Base-by-base conservation (phyloP, 371 early-diverging fungal species). In the Syncephalastrum monosporum region DNA sequence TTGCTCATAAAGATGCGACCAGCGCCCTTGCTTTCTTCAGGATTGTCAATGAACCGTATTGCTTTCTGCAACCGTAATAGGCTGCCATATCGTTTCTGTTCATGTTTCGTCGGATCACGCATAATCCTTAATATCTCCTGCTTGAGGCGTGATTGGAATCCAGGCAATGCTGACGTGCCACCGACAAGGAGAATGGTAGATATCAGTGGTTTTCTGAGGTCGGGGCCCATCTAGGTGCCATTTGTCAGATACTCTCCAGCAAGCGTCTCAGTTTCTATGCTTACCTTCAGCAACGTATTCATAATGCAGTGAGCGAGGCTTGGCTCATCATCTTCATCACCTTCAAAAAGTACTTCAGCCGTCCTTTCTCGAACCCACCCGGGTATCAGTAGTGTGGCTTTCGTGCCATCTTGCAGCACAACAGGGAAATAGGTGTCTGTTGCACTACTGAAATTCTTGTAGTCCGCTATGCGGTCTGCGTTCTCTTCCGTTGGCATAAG, bases 361-460 rank as follows among this genome's bases (percentile, higher is more conserved):
- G 92, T 85, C 27, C 91, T 83, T 61, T 91, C 95, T 3, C 93
- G 82, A 19, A 96, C 77, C 95, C 95, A 96, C 0, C 91, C 89
- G 14, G 96, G 96, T 16, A 96, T 71, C 24, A 64, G 65, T 53
- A 91, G 50, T 12, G 67, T 77, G 3, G 81, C 85, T 55, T 75
- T 75, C 23, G 71, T 70, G 7, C 78, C 81, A 27, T 79, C 82
- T 23, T 60, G 59, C 21, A 78, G 44, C 49, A 70, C 57, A 13
- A 79, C 63, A 14, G 79, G 77, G 53, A 79, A 82, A 49, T 76
- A 75, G 3, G 86, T 43, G 57, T 85, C 83, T 0, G 83, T 75
- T 1, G 88, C 80, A 8, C 81, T 77, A 21, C 81, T 82, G 38
- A 75, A 79, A 17, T 83, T 75, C 42, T 80, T 71, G 61, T 86